A percentile compares a stretch with the other conserved stretches of the same genome.
These are phyloP conservation scores for Candida verbasci DNA, from an alignment of 805 yeast genomes.

Conservation along the genomic window DNA sequence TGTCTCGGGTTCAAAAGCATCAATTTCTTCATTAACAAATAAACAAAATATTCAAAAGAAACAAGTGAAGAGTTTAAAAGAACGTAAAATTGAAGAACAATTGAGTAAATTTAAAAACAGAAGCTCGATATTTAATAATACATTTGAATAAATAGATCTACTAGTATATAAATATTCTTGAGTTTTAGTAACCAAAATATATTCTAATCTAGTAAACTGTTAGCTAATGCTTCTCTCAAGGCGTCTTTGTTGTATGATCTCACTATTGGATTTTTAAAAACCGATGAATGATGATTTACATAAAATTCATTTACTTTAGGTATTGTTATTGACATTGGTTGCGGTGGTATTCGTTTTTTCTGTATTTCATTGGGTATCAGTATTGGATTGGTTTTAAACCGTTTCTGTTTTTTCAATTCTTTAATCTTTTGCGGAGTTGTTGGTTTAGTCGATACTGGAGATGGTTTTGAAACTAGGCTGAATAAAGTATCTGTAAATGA, in stretches of 20 bases:
- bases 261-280: conserved; percentile 28
- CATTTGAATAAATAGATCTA: conserved; percentile 22
- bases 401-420: conserved; percentile 9
- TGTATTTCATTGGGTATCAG: conserved; percentile 23
- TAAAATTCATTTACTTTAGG: conserved; percentile 22
- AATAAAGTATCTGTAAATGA: conserved; percentile 27
- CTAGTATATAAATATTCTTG: conserved; percentile 1
- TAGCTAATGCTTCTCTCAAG: conserved; percentile 40
- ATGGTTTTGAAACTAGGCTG: conserved; percentile 5
- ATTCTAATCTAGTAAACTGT: conserved; percentile 11
- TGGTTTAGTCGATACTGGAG: conserved; percentile 2
- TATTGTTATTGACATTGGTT: conserved; percentile 30
- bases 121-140: conserved; percentile 15
- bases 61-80: conserved; percentile 21
- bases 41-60: conserved; percentile 17
- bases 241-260: conserved; percentile 46
- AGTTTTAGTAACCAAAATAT: not conserved
- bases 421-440: conserved; percentile 13
- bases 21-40: conserved; percentile 51
- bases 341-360: conserved; percentile 28
- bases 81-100: conserved; percentile 21
- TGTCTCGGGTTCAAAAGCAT: conserved; percentile 53
- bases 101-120: conserved; percentile 16
- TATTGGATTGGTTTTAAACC: conserved; percentile 17
- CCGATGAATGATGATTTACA: conserved; percentile 31